Evolutionary conservation across 2,329 filamentous ascomycete genomes (phyloP), one percentile per base, ranked within the genome.

Genomic region (Metarhizium robertsii): DNA sequence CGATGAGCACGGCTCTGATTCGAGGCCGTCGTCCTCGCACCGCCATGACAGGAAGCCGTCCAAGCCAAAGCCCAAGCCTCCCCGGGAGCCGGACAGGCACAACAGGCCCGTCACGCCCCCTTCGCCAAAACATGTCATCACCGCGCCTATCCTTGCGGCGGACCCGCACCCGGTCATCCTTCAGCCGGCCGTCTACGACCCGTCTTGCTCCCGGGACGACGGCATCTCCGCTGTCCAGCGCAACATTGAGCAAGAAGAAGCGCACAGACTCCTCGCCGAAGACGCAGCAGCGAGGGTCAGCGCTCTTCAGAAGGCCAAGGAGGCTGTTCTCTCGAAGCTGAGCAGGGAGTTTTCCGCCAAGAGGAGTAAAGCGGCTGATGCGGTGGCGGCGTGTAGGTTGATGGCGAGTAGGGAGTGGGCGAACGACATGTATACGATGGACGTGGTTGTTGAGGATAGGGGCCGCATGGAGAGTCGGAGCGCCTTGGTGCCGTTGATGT

Each of bases 401-500:
- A 63, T 69, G 57, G 64, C 64, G 3, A 60, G 62, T 34, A 60
- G 67, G 50, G 69, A 71, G 42, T 52, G 69, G 52, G 52, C 32
- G 4, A 30, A 43, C 29, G 63, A 61, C 58, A 61, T 67, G 43
- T 65, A 66, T 59, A 60, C 66, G 32, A 63, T 66, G 56, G 61
- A 69, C 20, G 8, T 42, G 61, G 69, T 75, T 29, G 54, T 75
- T 53, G 67, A 74, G 52, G 74, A 79, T 54, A 69, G 75, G 47
- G 64, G 72, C 58, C 75, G 71, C 54, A 67, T 81, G 64, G 80
- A 82, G 58, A 80, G 77, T 60, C 73, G 72, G 63, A 78, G 75
- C 52, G 73, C 74, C 18, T 62, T 83, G 61, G 82, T 86, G 58
- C 82, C 83, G 58, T 69, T 86, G 64, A 79, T 85, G 67, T 83